Percentiles rank a stretch among this genome's conserved stretches.
phyloP scores from a whole-genome alignment of 768 basidiomycete genomes.

The Russula sp. region DNA sequence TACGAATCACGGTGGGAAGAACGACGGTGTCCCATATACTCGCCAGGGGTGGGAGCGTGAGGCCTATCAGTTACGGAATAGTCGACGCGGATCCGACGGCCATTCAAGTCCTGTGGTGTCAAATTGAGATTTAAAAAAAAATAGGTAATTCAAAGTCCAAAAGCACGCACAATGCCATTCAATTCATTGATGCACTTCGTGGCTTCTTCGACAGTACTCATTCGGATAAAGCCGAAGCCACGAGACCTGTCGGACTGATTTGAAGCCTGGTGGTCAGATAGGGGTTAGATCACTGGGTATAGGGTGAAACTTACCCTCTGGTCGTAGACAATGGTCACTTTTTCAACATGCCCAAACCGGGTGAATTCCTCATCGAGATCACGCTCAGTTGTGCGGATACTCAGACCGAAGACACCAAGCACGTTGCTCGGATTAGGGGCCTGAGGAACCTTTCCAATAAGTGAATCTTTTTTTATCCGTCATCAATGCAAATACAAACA shows the following conservation, averaged over 20 bases:
- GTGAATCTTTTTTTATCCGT: constrained; percentile 22
- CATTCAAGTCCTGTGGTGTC: constrained; percentile 75
- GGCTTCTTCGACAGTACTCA: constrained; percentile 88
- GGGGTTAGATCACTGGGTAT: constrained; percentile 1
- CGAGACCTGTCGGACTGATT: constrained; percentile 88
- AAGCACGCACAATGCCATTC: constrained; percentile 77
- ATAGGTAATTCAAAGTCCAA: neutral
- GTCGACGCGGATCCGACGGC: constrained; percentile 94
- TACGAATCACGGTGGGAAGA: constrained; percentile 45
- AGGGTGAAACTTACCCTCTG: constrained; percentile 67
- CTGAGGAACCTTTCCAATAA: constrained; percentile 46
- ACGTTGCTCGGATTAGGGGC: constrained; percentile 85
- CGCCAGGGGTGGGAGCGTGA: constrained; percentile 94
- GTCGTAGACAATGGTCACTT: constrained; percentile 96
- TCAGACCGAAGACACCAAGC: constrained; percentile 97
- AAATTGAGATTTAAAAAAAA: constrained; percentile 11
- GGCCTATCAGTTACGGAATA: constrained; percentile 93
- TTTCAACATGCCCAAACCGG: constrained; percentile 85
- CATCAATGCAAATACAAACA: constrained; percentile 47
- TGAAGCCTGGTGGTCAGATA: constrained; percentile 29
- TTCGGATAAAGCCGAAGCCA: constrained; percentile 97
- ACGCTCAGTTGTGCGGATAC: constrained; percentile 89
- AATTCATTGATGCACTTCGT: constrained; percentile 82
- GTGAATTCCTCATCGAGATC: constrained; percentile 94
- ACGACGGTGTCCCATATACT: constrained; percentile 94